Percentiles rank a stretch among this genome's conserved stretches.
Conservation (phyloP, 2,329 filamentous ascomycete genomes). For the Aspergillus latus region DNA sequence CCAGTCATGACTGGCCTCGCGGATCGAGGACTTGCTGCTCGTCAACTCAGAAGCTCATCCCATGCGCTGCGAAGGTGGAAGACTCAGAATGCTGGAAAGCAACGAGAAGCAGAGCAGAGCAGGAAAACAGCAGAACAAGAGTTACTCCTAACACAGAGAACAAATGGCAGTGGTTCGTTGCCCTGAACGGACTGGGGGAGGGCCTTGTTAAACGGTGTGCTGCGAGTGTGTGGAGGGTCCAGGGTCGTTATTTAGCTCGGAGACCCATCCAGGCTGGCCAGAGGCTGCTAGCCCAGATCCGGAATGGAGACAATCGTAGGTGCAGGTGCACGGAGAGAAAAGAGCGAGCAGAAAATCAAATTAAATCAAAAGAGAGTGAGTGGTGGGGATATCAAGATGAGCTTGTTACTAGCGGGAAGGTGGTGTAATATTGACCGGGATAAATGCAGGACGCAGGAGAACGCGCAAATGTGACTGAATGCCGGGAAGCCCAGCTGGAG, state of each 20-base stretch:
- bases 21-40: slow-evolving; percentile 17
- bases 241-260: slow-evolving; percentile 43
- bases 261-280: slow-evolving; percentile 26
- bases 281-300: slow-evolving; percentile 18
- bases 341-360: slow-evolving; percentile 18
- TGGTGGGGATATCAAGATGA: slow-evolving; percentile 33
- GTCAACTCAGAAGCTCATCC: slow-evolving; percentile 5
- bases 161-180: slow-evolving; percentile 27
- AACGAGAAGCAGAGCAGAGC: slow-evolving; percentile 13
- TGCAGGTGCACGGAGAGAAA: slow-evolving; percentile 12
- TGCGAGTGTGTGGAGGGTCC: slow-evolving; percentile 37
- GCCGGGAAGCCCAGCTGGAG: slow-evolving; percentile 4
- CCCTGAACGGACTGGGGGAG: slow-evolving; percentile 22
- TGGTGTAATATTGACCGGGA: slow-evolving; percentile 42
- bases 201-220: slow-evolving; percentile 23
- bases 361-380: slow-evolving; percentile 18
- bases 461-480: slow-evolving; percentile 24
- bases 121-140: slow-evolving; percentile 23
- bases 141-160: slow-evolving; percentile 26
- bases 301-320: slow-evolving; percentile 11
- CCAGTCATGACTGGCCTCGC: slow-evolving; percentile 41
- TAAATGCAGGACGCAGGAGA: slow-evolving; percentile 37
- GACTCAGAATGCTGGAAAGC: slow-evolving; percentile 13
- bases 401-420: slow-evolving; percentile 39
- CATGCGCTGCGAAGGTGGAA: slow-evolving; percentile 5